A percentile compares a stretch with the other conserved stretches of the same genome.
Conservation (phyloP, 345 rosid genomes). For the Lepidium didymum region DNA sequence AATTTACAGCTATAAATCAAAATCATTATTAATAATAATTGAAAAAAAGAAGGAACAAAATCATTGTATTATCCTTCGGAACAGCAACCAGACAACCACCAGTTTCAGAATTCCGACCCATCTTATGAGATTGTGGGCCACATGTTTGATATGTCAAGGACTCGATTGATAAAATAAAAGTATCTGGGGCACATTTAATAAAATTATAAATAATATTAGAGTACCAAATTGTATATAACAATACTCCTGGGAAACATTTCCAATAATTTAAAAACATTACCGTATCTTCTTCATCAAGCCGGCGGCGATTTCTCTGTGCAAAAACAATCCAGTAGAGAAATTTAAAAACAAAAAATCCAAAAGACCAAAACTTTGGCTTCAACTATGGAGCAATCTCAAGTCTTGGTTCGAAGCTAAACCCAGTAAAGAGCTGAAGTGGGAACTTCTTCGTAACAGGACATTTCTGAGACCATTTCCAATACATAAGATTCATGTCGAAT, state of each 20-base stretch:
- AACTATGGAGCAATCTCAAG: slow-evolving; percentile 63
- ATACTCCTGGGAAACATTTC: neutral
- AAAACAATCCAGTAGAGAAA: slow-evolving; percentile 4
- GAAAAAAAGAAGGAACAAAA: neutral
- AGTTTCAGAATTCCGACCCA: slow-evolving; percentile 21
- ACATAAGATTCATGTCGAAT: slow-evolving; percentile 54
- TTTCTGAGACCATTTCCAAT: slow-evolving; percentile 86
- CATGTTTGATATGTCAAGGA: slow-evolving; percentile 5
- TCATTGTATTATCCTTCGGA: neutral
- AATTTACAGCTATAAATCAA: too few species aligned
- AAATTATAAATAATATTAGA: neutral
- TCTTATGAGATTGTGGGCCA: slow-evolving; percentile 28
- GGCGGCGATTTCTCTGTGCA: slow-evolving; percentile 1
- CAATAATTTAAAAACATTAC: neutral
- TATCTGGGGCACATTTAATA: neutral
- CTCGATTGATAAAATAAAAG: neutral
- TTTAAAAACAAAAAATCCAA: neutral
- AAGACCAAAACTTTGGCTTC: neutral
- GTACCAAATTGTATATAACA: slow-evolving; percentile 14
- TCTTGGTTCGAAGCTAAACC: slow-evolving; percentile 90
- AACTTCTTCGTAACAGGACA: slow-evolving; percentile 87
- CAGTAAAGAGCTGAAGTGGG: slow-evolving; percentile 92
- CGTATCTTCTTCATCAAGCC: neutral
- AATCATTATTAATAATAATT: neutral
- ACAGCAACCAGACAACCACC: slow-evolving; percentile 30